Base-by-base conservation (phyloP, 2,329 filamentous ascomycete species). In the Intubia oerlemansii region DNA sequence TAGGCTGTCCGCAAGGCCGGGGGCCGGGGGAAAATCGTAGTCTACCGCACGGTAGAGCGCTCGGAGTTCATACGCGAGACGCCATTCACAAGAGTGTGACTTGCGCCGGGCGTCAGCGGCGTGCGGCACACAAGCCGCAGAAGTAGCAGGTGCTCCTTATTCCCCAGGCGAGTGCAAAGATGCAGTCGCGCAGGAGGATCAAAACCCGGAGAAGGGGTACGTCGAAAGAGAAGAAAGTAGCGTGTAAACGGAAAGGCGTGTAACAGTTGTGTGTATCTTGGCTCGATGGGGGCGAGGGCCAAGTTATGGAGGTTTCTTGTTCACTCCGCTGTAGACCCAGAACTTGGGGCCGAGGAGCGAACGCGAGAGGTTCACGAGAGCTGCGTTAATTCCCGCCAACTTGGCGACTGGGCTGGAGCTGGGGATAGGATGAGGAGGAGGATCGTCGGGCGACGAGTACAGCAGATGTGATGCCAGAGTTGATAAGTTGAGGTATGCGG, bases 301-400 rank as follows among this genome's bases (percentile, higher is more conserved):
- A 53, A 85, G 58, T 93, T 95, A 95, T 65, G 85, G 85, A 52
- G 88, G 85, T 59, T 91, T 85, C 63, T 82, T 88, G 64, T 88
- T 80, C 62, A 82, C 79, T 76, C 85, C 84, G 64, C 73, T 73
- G 55, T 85, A 85, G 71, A 90, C 82, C 82, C 82, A 80, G 64
- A 73, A 72, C 52, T 73, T 72, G 56, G 82, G 85, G 64, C 81
- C 81, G 53, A 85, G 74, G 60, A 91, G 79, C 68, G 81, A 84
- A 63, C 75, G 75, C 51, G 75, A 62, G 58, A 75, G 74, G 53
- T 71, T 74, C 53, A 77, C 67, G 57, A 66, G 57, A 54, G 63
- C 53, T 56, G 63, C 61, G 56, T 42, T 43, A 33, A 40, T 39
- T 41, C 43, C 46, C 47, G 49, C 49, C 49, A 52, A 49, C 47